phyloP scores from a whole-genome alignment of 371 early-diverging fungal genomes.

The Rhizopus microsporus region DNA sequence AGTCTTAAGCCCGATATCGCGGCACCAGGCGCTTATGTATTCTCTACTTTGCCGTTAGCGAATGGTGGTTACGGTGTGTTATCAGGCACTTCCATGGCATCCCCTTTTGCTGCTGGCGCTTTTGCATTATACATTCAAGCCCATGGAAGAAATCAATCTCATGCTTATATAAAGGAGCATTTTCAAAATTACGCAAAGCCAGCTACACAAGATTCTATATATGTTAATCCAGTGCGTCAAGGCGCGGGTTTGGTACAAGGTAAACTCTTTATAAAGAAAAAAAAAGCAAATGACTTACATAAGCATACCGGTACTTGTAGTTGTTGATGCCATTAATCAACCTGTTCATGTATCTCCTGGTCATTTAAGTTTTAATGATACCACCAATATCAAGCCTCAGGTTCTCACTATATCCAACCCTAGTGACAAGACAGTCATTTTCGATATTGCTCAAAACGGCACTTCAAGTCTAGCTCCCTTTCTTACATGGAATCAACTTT shows the following conservation, averaged over 20 bases:
- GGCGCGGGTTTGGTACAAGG: conserved; percentile 80
- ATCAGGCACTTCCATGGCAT: conserved; percentile 66
- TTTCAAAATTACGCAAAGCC: conserved; percentile 56
- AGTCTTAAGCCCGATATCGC: conserved; percentile 54
- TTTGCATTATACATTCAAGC: conserved; percentile 61
- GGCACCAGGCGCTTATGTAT: conserved; percentile 68
- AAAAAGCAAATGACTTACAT: not conserved
- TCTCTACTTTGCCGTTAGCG: conserved; percentile 56
- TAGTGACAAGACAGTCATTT: conserved; percentile 48
- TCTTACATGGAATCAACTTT: conserved; percentile 26
- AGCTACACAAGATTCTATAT: conserved; percentile 19
- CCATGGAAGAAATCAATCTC: conserved; percentile 20
- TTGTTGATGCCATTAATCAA: conserved; percentile 59
- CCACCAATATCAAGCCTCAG: conserved; percentile 35
- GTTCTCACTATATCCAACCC: conserved; percentile 51
- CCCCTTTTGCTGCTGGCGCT: conserved; percentile 72
- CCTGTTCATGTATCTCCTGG: conserved; percentile 62
- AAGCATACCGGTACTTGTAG: conserved; percentile 11
- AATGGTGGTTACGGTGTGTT: conserved; percentile 51
- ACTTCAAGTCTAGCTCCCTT: conserved; percentile 45
- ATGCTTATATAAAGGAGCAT: conserved; percentile 27
- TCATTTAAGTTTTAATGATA: conserved; percentile 71
- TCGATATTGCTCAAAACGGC: conserved; percentile 34
- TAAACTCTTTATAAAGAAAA: conserved; percentile 10
- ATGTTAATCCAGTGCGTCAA: conserved; percentile 53